Conservation (phyloP, 495 filamentous ascomycete species). For the Aspergillus wentii region DNA sequence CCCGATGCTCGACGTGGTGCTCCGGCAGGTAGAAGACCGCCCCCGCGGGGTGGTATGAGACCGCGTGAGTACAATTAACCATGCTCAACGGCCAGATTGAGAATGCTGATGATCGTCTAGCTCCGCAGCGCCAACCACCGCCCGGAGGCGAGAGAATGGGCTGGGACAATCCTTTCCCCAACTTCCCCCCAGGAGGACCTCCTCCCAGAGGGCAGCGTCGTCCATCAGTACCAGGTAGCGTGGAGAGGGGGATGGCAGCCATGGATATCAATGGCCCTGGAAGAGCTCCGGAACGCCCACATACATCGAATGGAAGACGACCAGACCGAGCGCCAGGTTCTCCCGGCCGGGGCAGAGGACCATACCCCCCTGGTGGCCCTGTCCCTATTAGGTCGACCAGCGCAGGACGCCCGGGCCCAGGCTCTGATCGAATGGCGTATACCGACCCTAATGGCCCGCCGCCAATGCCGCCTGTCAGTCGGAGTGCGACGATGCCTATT, state of each 20-base stretch:
- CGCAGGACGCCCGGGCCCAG: constrained; percentile 15
- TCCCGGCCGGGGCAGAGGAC: constrained; percentile 16
- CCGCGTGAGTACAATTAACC: constrained; percentile 24
- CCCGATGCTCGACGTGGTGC: constrained; percentile 24
- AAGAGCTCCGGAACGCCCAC: constrained; percentile 26
- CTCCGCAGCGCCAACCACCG: constrained; percentile 27
- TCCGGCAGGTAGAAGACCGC: constrained; percentile 18
- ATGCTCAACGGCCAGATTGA: background rate
- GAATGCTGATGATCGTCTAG: constrained; percentile 9
- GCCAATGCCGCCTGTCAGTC: constrained; percentile 22
- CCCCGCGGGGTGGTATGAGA: constrained; percentile 23
- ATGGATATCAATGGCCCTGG: constrained; percentile 51
- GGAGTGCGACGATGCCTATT: constrained; percentile 39
- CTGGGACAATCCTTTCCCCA: constrained; percentile 67
- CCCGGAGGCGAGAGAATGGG: constrained; percentile 46
- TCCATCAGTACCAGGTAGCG: constrained; percentile 18
- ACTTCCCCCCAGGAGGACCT: constrained; percentile 44
- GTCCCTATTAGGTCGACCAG: constrained; percentile 24
- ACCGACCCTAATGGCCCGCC: constrained; percentile 24
- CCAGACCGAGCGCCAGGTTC: constrained; percentile 25
- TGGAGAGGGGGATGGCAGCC: constrained; percentile 51
- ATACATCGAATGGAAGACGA: constrained; percentile 31
- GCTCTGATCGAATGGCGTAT: constrained; percentile 16
- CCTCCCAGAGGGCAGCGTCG: constrained; percentile 12
- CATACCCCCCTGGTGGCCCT: constrained; percentile 13